Conservation (phyloP, 2,329 filamentous ascomycete genomes). For the Penicillium sp. region DNA sequence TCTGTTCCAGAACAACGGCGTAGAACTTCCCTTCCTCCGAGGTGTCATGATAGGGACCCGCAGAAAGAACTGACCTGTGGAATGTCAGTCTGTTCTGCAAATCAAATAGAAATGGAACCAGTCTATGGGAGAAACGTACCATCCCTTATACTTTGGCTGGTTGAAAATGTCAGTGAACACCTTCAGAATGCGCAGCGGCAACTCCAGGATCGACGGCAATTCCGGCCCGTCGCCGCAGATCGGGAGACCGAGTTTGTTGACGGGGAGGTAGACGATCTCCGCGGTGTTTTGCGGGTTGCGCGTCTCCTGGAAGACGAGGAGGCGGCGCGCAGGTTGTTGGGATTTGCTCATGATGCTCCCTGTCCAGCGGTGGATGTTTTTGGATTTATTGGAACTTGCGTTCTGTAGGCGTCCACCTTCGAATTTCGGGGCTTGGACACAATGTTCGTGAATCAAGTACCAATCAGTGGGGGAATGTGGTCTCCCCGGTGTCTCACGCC, state of each 20-base stretch:
- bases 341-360: constrained; percentile 5
- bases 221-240: constrained; percentile 35
- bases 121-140: constrained; percentile 21
- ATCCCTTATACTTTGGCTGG: constrained; percentile 39
- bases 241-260: constrained; percentile 39
- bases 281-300: constrained; percentile 30
- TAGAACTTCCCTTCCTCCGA: constrained; percentile 39
- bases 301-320: constrained; percentile 40
- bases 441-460: no score
- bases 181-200: constrained; percentile 34
- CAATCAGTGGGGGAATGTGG: no score
- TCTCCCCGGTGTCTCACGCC: no score
- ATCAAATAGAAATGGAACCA: neutral
- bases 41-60: constrained; percentile 37
- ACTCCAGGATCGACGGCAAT: constrained; percentile 34
- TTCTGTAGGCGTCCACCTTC: no score
- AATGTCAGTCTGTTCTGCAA: constrained; percentile 1
- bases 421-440: no score
- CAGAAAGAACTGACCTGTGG: constrained; percentile 33
- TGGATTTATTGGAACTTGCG: neutral
- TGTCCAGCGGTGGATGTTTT: no score
- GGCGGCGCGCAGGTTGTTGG: constrained; percentile 17
- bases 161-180: constrained; percentile 43
- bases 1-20: constrained; percentile 38
- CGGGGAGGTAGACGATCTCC: constrained; percentile 32